Evolutionary conservation across 768 basidiomycete genomes (phyloP), one percentile per base, ranked within the genome.

Genomic region (Lactifluus subvellereus): DNA sequence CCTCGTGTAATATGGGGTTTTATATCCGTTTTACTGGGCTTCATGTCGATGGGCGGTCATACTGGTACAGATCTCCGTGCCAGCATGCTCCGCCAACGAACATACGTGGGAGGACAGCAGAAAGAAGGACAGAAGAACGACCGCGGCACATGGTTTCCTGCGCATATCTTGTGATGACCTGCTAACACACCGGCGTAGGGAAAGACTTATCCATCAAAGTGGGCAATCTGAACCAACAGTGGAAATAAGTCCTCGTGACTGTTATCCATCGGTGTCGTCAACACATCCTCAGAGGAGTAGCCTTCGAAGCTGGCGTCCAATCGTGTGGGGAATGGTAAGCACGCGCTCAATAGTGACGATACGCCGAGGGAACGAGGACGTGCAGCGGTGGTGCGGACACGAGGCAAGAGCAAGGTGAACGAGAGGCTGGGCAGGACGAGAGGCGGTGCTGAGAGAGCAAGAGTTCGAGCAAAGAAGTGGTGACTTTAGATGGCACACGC

Each of bases 111-210:
- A 67, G 33, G 59, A 65, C 33, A 47, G 51, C 4, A 40, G 54
- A 43, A 45, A 16, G 27, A 52, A 45, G 45, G 66, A 59, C 8
- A 54, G 40, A 13, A 56, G 59, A 10, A 61, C 65, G 63, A 67
- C 66, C 13, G 10, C 22, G 1, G 63, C 65, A 42, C 22, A 63
- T 58, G 7, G 18, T 50, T 8, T n/a, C 16, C 13, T 10, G 16
- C n/a, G 20, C 45, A 33, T 30, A 13, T 47, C 3, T 33, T 27
- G 10, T 20, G 2, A 52, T 6, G 20, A 7, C 20, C 7, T 20
- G 27, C 37, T 54, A 22, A 49, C 52, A 22, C 20, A 18, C 2
- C 1, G n/a, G n/a, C n/a, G 11, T 22, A 63, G 62, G 6, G 45
- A 54, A 54, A 14, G 10, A 59, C 22, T 52, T 52, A 18, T 13